Evolutionary conservation across 2,329 filamentous ascomycete species (phyloP).

Genomic region (Penicillium sp.): DNA sequence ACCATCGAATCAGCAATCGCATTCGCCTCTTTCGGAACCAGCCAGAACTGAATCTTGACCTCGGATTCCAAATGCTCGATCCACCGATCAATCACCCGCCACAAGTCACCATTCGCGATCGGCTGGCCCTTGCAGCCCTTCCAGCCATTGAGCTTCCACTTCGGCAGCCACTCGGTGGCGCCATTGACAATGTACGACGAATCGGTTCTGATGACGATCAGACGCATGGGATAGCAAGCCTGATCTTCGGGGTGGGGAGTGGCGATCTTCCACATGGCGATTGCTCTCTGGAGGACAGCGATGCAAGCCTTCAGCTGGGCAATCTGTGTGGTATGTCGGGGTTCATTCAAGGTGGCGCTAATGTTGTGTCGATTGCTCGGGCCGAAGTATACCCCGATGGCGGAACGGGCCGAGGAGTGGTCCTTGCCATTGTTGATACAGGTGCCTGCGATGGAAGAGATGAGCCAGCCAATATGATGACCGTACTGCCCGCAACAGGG

Average conservation of each 20-base stretch:
- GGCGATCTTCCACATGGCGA: conserved; percentile 1
- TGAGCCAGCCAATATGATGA: conserved; percentile 7
- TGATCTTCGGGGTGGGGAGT: not conserved
- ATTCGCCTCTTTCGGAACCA: conserved; percentile 2
- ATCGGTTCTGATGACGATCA: conserved; percentile 28
- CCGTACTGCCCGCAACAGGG: conserved; percentile 7
- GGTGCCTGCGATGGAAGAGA: conserved; percentile 4
- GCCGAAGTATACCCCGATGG: conserved; percentile 14
- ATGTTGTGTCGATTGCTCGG: conserved; percentile 8
- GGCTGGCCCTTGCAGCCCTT: conserved; percentile 19
- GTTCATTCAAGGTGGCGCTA: conserved; percentile 3
- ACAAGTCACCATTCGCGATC: conserved; percentile 22
- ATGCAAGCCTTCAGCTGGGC: conserved; percentile 18
- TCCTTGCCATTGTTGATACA: not conserved
- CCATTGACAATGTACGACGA: conserved; percentile 33
- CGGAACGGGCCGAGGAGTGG: not conserved
- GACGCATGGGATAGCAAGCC: conserved; percentile 7
- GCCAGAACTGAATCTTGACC: conserved; percentile 5
- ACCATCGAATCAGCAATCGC: not conserved
- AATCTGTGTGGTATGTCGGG: conserved; percentile 13
- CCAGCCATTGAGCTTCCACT: conserved; percentile 30
- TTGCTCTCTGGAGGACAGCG: conserved; percentile 6
- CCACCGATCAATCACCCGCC: conserved; percentile 7
- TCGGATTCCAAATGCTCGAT: not conserved
- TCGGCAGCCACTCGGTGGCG: conserved; percentile 27